A percentile compares a stretch with the other conserved stretches of the same genome.
Evolutionary conservation across 2,329 filamentous ascomycete genomes (phyloP).

Genomic region (Emergomyces africanus): DNA sequence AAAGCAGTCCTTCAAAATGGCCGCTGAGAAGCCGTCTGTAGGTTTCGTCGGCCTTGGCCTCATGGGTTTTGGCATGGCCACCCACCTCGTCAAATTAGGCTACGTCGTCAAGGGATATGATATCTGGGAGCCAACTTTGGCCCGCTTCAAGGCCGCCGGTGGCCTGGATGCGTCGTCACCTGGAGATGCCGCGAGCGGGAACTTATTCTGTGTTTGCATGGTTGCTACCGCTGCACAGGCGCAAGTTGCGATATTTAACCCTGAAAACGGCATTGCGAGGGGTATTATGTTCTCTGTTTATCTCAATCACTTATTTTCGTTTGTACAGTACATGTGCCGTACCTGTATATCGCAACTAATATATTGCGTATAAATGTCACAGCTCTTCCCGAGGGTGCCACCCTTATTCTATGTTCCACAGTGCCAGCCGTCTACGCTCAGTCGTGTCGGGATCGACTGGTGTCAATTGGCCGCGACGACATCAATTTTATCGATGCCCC

Average conservation of each 20-base stretch:
- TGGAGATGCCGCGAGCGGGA: constrained; percentile 47
- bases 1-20: neutral
- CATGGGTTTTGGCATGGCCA: constrained; percentile 76
- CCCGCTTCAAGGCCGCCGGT: constrained; percentile 51
- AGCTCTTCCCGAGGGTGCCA: constrained; percentile 44
- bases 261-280: constrained; percentile 37
- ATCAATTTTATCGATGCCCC: constrained; percentile 58
- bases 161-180: constrained; percentile 48
- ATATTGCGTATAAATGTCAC: neutral
- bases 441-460: constrained; percentile 45
- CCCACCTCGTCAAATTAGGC: constrained; percentile 53
- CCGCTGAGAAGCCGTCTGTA: constrained; percentile 34
- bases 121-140: constrained; percentile 53
- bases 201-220: constrained; percentile 57
- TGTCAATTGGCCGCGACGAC: constrained; percentile 44
- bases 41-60: constrained; percentile 65
- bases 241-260: constrained; percentile 51
- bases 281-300: constrained; percentile 10
- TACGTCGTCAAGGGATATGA: constrained; percentile 60
- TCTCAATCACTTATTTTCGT: neutral
- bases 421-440: constrained; percentile 55
- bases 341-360: constrained; percentile 8
- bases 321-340: too few species aligned
- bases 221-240: constrained; percentile 61
- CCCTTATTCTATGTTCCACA: constrained; percentile 57